Conservation (phyloP, 2,329 filamentous ascomycete species). For the Incumbomyces delicatus region DNA sequence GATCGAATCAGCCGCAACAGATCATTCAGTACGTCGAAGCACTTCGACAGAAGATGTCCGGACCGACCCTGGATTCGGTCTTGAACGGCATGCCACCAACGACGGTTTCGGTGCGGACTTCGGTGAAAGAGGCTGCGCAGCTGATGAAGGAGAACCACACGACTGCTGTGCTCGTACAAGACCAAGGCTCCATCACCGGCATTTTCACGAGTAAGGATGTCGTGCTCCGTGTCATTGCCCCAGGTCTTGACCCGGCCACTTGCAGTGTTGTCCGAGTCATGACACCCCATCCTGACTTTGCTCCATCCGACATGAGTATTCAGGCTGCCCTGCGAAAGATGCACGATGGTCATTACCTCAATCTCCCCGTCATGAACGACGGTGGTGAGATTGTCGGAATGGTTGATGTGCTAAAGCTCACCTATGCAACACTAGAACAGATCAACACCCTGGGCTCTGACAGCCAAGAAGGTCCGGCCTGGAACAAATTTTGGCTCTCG, state of each 20-base stretch:
- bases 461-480: constrained; percentile 88
- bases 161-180: constrained; percentile 89
- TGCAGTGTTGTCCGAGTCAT: constrained; percentile 98
- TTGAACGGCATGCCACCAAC: constrained; percentile 84
- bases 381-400: constrained; percentile 95
- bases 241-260: constrained; percentile 82
- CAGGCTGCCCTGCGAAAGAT: constrained; percentile 97
- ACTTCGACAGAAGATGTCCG: constrained; percentile 91
- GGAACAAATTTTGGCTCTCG: constrained; percentile 99
- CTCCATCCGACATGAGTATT: constrained; percentile 97
- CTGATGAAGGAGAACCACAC: constrained; percentile 99
- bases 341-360: constrained; percentile 98
- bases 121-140: constrained; percentile 87
- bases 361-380: constrained; percentile 97
- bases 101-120: constrained; percentile 90
- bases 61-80: constrained; percentile 89
- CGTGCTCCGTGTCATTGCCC: constrained; percentile 92
- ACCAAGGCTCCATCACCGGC: constrained; percentile 93
- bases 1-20: constrained; percentile 91
- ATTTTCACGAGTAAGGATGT: constrained; percentile 99
- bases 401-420: constrained; percentile 97
- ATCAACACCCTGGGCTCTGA: constrained; percentile 83
- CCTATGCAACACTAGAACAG: constrained; percentile 88
- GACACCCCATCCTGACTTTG: constrained; percentile 98
- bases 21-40: constrained; percentile 99